phyloP scores from a whole-genome alignment of 805 yeast genomes.

The Lipomyces kockii region DNA sequence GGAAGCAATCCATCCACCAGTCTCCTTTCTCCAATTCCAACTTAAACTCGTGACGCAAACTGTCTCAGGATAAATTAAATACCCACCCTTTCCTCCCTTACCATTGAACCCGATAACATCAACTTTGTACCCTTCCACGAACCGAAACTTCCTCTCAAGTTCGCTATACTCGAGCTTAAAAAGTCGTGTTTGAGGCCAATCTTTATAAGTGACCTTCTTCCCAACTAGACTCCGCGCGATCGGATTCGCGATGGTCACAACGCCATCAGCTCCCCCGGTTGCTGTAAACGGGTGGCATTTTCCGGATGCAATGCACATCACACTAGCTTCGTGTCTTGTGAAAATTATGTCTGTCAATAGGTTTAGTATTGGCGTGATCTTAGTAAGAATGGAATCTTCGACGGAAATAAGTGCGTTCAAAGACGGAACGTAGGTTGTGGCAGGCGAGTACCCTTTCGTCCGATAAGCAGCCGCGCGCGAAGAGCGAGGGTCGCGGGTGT shows the following conservation, averaged over 20 bases:
- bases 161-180: constrained; percentile 10
- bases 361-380: constrained; percentile 1
- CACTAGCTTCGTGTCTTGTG: constrained; percentile 21
- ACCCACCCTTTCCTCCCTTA: not conserved
- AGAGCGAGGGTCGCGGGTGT: constrained; percentile 23
- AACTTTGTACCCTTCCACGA: constrained; percentile 26
- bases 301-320: constrained; percentile 26
- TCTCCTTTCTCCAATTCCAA: constrained; percentile 16
- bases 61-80: constrained; percentile 12
- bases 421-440: constrained; percentile 1
- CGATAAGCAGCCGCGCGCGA: constrained; percentile 17
- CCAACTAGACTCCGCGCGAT: constrained; percentile 17
- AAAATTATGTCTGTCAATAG: not conserved
- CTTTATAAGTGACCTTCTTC: constrained; percentile 5
- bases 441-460: constrained; percentile 8
- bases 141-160: constrained; percentile 16
- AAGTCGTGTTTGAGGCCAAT: constrained; percentile 25
- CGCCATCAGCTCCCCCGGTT: constrained; percentile 34
- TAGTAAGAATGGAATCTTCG: constrained; percentile 12
- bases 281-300: constrained; percentile 32
- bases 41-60: constrained; percentile 19
- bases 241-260: constrained; percentile 24
- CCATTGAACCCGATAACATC: constrained; percentile 5
- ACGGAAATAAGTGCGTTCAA: constrained; percentile 8
- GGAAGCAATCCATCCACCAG: constrained; percentile 32